A percentile compares a stretch with the other conserved stretches of the same genome.
Conservation (phyloP, 257 asterid species). For the Leonotis leonurus region DNA sequence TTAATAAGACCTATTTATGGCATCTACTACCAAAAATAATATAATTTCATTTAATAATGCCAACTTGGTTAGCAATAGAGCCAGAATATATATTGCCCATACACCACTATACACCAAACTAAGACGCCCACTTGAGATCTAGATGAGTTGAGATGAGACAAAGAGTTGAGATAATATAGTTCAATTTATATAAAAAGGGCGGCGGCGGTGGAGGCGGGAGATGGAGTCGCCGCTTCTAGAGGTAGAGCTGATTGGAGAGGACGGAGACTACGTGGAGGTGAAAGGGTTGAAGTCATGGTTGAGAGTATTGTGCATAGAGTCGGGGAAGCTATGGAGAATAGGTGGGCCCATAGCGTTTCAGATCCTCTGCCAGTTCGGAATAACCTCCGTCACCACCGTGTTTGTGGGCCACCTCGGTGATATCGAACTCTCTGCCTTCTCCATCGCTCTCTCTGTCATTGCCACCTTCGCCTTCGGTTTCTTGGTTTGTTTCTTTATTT, state of each 20-base stretch:
- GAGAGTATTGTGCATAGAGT: constrained; percentile 32
- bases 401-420: constrained; percentile 53
- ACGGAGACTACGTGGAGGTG: constrained; percentile 35
- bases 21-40: no score
- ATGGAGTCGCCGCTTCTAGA: constrained; percentile 43
- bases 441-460: constrained; percentile 38
- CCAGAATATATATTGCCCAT: no score
- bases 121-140: no score
- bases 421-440: constrained; percentile 41
- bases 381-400: constrained; percentile 39
- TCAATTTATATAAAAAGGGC: no score
- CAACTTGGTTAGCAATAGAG: no score
- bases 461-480: constrained; percentile 46
- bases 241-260: constrained; percentile 25
- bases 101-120: no score
- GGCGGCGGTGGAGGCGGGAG: no score
- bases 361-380: constrained; percentile 37
- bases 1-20: no score
- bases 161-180: no score
- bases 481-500: constrained; percentile 25
- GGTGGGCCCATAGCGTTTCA: constrained; percentile 50
- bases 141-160: no score
- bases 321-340: constrained; percentile 35
- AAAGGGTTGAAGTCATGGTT: constrained; percentile 24
- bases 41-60: no score